These are phyloP conservation scores for Rhodotorula diobovata DNA, from an alignment of 768 basidiomycete genomes.

Conservation along the genomic window DNA sequence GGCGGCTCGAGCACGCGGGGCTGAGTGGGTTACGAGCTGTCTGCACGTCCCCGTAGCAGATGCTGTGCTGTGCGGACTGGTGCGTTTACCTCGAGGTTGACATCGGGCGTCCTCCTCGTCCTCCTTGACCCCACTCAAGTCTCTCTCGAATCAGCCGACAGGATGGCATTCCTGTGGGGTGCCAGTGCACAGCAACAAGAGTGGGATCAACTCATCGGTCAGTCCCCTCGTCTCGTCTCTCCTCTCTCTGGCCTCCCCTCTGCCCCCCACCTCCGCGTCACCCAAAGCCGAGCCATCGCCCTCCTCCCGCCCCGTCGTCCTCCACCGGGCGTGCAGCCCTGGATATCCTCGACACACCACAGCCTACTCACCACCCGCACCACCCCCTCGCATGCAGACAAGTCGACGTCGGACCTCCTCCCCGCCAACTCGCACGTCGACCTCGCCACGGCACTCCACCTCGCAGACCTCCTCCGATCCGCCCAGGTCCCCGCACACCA, in stretches of 20 bases:
- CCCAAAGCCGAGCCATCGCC: no score
- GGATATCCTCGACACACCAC: background rate
- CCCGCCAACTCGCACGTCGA: conserved; percentile 83
- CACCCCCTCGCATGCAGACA: conserved; percentile 58
- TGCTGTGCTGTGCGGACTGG: no score
- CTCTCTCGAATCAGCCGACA: background rate
- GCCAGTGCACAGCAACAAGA: conserved; percentile 1
- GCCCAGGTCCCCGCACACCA: conserved; percentile 79
- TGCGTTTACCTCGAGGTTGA: no score
- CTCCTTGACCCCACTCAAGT: no score
- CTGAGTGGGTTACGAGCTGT: no score
- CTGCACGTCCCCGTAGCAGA: no score
- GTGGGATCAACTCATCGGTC: conserved; percentile 28
- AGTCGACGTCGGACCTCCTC: conserved; percentile 84
- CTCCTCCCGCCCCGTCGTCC: background rate
- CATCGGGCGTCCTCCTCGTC: no score
- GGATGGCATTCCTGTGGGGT: conserved; percentile 35
- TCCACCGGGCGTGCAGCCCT: background rate
- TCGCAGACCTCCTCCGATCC: conserved; percentile 92
- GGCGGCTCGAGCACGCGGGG: background rate
- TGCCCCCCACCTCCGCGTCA: background rate
- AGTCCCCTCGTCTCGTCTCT: background rate
- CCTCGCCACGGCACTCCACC: conserved; percentile 77
- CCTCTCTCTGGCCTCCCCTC: background rate
- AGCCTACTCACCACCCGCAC: conserved; percentile 4